Base-by-base conservation (phyloP, 495 filamentous ascomycete genomes). In the Penicillium samsonianum region DNA sequence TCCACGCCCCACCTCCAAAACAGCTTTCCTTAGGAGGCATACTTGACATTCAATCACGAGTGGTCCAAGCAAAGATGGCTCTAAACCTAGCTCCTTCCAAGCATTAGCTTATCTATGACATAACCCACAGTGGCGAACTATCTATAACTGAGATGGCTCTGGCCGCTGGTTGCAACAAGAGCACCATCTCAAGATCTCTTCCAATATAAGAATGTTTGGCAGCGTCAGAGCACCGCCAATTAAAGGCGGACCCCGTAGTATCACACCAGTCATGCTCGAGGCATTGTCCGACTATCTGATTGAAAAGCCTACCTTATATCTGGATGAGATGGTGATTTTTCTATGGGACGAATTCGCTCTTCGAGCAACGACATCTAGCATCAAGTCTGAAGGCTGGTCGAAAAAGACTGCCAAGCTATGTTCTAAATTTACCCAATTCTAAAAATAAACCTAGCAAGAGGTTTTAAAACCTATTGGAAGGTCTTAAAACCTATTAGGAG, bases 261-360 rank as follows among this genome's bases (percentile, higher is more conserved):
- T 75, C 37, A 65, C 63, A 38, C 65, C 59, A 43, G 28, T 60
- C 26, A 75, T 73, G 44, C 58, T 67, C 16, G 49, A 66, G 31
- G 30, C 48, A 8, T 37, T 50, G 4, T 48, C 16, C 17, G 26
- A 48, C 6, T 10, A 48, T 30, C 28, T 30, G 17, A 4, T 48
- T 11, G 26, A 20, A 31, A 48, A 33, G n/a, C 47, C 47, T 28
- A 22, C 20, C 10, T 22, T 67, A 6, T 37, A 50, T 11, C 47
- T 50, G 2, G 47, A 37, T 9, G 46, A 35, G 28, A 33, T 49
- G 28, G 46, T 3, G 3, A 12, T 49, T 22, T 49, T 49, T 35
- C 28, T 22, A 9, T 49, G 28, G 53, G 50, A 60, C 31, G 31
- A 64, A 54, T 41, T 28, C 25, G 37, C 19, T 38, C 48, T 43